Evolutionary conservation across 176 grass and related monocot species (phyloP).

Genomic region (Oryza australiensis): DNA sequence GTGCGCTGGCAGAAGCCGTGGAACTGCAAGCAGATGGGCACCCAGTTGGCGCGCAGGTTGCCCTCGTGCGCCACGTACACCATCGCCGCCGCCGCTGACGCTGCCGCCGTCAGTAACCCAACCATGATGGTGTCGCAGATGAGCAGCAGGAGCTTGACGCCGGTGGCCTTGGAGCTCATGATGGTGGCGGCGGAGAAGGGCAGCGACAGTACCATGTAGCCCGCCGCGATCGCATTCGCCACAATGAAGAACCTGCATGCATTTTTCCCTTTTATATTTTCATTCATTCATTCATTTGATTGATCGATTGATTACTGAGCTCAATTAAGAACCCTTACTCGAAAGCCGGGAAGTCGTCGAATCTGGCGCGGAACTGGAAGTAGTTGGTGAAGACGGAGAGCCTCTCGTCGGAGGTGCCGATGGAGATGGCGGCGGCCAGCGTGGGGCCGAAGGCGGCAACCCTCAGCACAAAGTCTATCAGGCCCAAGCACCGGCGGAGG

Average conservation of each 20-base stretch:
- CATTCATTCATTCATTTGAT: neutral
- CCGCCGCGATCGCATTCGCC: constrained; percentile 59
- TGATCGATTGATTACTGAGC: neutral
- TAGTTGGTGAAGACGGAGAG: constrained; percentile 79
- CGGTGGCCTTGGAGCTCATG: constrained; percentile 42
- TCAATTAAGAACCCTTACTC: neutral
- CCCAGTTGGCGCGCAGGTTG: constrained; percentile 66
- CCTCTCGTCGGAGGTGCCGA: constrained; percentile 63
- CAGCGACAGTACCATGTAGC: constrained; percentile 79
- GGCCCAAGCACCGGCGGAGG: constrained; percentile 50
- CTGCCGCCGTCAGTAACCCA: constrained; percentile 45
- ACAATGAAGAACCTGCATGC: constrained; percentile 62
- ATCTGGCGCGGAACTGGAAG: constrained; percentile 82
- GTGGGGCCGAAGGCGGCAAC: constrained; percentile 57
- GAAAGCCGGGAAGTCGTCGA: constrained; percentile 76
- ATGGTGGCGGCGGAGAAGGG: constrained; percentile 62
- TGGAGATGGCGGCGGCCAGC: constrained; percentile 72
- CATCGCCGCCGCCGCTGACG: constrained; percentile 57
- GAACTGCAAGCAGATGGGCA: constrained; percentile 87
- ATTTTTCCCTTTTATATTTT: too few relatives aligned
- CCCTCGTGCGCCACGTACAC: constrained; percentile 83
- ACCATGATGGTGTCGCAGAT: constrained; percentile 58
- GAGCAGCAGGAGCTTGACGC: constrained; percentile 63
- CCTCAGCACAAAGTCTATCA: constrained; percentile 74
- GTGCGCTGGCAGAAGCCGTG: constrained; percentile 83